A percentile compares a stretch with the other conserved stretches of the same genome.
Conservation (phyloP, 768 basidiomycete genomes). For the Leccinum boreale region DNA sequence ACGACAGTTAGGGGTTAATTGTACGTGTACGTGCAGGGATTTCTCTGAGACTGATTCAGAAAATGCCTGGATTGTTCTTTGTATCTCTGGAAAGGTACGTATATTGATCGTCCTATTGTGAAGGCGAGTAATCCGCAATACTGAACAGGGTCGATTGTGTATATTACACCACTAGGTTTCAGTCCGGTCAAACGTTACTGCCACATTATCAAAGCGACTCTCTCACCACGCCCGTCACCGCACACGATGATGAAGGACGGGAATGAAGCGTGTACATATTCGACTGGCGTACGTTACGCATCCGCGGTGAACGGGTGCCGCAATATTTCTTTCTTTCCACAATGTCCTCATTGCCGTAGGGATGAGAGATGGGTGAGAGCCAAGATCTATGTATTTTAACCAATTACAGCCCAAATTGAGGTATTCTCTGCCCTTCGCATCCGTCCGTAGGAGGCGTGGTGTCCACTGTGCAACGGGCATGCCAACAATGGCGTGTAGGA, state of each 20-base stretch:
- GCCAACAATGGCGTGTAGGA: background rate
- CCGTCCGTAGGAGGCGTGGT: constrained; percentile 1
- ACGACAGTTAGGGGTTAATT: background rate
- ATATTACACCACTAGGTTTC: constrained; percentile 2
- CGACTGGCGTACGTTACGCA: background rate
- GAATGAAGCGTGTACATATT: constrained; percentile 5
- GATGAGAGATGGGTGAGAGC: background rate
- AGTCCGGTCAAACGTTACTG: background rate
- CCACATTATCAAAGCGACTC: background rate
- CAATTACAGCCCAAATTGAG: constrained; percentile 1
- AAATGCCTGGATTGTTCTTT: background rate
- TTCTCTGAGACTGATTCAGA: background rate
- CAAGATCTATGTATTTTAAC: background rate
- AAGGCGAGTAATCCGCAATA: background rate
- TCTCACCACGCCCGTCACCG: background rate
- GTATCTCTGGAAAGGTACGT: background rate
- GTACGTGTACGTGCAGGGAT: constrained; percentile 8
- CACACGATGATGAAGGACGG: constrained; percentile 1
- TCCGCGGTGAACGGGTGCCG: background rate
- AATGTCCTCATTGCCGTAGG: background rate
- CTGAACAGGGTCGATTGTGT: background rate
- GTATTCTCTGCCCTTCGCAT: background rate
- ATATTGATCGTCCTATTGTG: background rate
- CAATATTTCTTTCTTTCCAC: too few species aligned
- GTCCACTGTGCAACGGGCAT: background rate